Evolutionary conservation across 225 moss, liverwort and hornwort species (phyloP), one percentile per base, ranked within the genome.

Genomic region (Neckera pumila): DNA sequence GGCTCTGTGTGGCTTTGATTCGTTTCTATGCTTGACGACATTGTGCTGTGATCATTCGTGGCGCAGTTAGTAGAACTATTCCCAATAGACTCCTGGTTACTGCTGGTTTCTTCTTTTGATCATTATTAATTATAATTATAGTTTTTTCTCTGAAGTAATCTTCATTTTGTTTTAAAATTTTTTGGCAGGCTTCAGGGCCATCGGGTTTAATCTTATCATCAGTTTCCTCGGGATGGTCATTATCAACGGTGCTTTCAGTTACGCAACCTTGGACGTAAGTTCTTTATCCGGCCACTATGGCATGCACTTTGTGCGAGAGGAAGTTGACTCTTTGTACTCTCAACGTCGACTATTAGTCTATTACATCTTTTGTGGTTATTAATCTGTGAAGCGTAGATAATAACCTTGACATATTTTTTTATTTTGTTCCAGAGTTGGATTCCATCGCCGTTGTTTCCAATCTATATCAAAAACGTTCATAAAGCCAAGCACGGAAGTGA

Each of bases 401-500:
- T 77, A 43, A 57, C 56, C 43, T 59, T 45, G 5, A n/a, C 36
- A 23, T 71, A 7, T 21, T 47, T 22, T 0, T 77, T 65, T 83
- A 12, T 36, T 77, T 45, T 57, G 49, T 83, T 40, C 26, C 88
- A 97, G 97, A 82, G 92, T 40, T 97, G 97, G 97, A 89, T 97
- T 57, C 97, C 97, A 13, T 90, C 88, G 12, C 95, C 74, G 2
- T 34, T 90, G 43, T 93, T 97, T 51, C 93, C 93, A 28, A 94
- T 97, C 42, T 91, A 95, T 73, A 86, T 95, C 20, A 92, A 80
- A 51, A 97, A 96, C 78, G 96, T 97, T 53, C 96, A 97, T 85
- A 94, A 91, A 86, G 92, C 87, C 66, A 96, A 97, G 87, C 97
- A 97, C 81, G 97, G 95, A 33, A 95, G 96, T 85, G 97, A 97